Conservation (phyloP, 805 yeast species). For the Danielia oregonensis region DNA sequence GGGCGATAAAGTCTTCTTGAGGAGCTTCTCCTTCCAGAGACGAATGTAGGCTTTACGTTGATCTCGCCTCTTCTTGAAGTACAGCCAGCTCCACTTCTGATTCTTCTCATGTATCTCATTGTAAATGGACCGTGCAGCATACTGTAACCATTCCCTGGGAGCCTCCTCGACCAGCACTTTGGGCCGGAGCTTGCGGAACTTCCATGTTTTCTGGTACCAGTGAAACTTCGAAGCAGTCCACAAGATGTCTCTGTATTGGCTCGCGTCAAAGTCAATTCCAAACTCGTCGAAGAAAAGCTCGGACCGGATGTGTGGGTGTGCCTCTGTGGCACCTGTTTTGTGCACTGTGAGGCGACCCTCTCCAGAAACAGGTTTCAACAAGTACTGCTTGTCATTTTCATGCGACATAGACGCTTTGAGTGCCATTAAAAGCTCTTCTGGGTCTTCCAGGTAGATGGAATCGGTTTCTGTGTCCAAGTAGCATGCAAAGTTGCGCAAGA, state of each 20-base stretch:
- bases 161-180: constrained; percentile 47
- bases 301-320: constrained; percentile 64
- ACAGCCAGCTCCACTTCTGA: constrained; percentile 86
- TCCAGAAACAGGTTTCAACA: constrained; percentile 87
- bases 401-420: constrained; percentile 45
- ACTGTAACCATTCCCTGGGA: constrained; percentile 79
- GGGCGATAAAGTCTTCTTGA: constrained; percentile 19
- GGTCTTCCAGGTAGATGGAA: constrained; percentile 46
- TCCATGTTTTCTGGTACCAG: constrained; percentile 71
- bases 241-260: constrained; percentile 78
- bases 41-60: constrained; percentile 63
- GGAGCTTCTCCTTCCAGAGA: constrained; percentile 63
- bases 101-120: constrained; percentile 79
- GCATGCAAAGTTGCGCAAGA: constrained; percentile 67
- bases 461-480: constrained; percentile 77
- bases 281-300: constrained; percentile 84
- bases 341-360: constrained; percentile 77
- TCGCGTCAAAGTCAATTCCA: constrained; percentile 78
- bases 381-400: constrained; percentile 40
- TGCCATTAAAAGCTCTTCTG: constrained; percentile 43
- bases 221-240: constrained; percentile 80
- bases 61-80: constrained; percentile 65
- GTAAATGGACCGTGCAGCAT: constrained; percentile 72
- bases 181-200: constrained; percentile 72
- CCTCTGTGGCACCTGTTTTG: constrained; percentile 70